Evolutionary conservation across 192 early-diverging fungal genomes (phyloP), one percentile per base, ranked within the genome.

Genomic region (Dimargaris cristalligena): DNA sequence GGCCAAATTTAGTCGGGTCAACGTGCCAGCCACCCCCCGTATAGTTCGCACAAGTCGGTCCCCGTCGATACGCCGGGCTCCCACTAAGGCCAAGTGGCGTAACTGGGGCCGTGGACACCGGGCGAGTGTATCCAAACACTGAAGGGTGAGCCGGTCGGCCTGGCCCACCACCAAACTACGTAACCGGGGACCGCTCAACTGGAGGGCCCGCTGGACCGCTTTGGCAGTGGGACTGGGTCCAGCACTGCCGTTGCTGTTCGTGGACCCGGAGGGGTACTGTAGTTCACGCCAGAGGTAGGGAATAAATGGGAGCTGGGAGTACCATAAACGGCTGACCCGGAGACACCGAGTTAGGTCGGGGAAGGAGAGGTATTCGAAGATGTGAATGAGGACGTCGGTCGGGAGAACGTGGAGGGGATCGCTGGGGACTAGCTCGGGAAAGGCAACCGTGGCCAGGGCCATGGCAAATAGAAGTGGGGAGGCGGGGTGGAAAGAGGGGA

Each of bases 281-380:
- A 35, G n/a, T 13, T 34, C 28, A 10, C 35, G 34, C 55, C 55
- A 57, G 32, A 57, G 35, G 22, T 22, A 4, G 16, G 16, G 55
- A 14, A 57, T 16, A 9, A 35, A n/a, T 20, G 33, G n/a, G 6
- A 57, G 55, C 55, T 35, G 55, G 55, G 3, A 23, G 35, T 57
- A 38, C 55, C 55, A 57, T 13, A n/a, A 22, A 2, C 35, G 32
- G 55, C 55, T 34, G n/a, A 57, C 55, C 33, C 55, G 55, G n/a
- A 57, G 55, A n/a, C 55, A 57, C n/a, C 30, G 32, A 1, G 38
- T 34, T 2, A 34, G 16, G 4, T 57, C 33, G n/a, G n/a, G 32
- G 55, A 57, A 57, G 16, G n/a, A 10, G 32, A 57, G 30, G 33
- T 57, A 35, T 16, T 34, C 4, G 6, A 57, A 35, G 20, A 57